Evolutionary conservation across 352 stramenopile genomes (phyloP).

Genomic region (Peronospora belbahrii): DNA sequence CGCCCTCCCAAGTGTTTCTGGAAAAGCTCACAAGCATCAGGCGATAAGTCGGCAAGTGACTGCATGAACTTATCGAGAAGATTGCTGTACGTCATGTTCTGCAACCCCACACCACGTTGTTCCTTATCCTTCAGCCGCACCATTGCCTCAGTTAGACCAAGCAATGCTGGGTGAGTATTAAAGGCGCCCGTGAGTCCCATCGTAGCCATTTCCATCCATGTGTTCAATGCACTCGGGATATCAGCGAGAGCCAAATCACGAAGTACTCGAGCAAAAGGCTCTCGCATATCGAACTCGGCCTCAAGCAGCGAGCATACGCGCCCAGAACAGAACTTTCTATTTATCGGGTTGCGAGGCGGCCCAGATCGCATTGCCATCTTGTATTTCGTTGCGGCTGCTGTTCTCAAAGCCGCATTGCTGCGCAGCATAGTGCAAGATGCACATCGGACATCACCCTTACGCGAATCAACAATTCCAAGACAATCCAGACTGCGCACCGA

Average conservation of each 20-base stretch:
- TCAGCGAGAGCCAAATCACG: slow-evolving; percentile 50
- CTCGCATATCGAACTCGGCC: slow-evolving; percentile 46
- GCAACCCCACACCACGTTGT: slow-evolving; percentile 56
- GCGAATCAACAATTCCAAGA: slow-evolving; percentile 33
- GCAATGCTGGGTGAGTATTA: slow-evolving; percentile 46
- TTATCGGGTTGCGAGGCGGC: slow-evolving; percentile 38
- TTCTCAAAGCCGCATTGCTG: slow-evolving; percentile 45
- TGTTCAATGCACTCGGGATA: slow-evolving; percentile 39
- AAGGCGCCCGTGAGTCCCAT: slow-evolving; percentile 60
- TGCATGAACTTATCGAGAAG: slow-evolving; percentile 64
- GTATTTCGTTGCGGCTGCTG: slow-evolving; percentile 25
- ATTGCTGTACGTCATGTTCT: slow-evolving; percentile 76
- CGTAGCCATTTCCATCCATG: slow-evolving; percentile 59
- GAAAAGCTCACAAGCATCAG: slow-evolving; percentile 62
- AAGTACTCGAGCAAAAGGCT: slow-evolving; percentile 40
- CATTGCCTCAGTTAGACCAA: slow-evolving; percentile 65
- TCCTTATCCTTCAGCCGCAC: slow-evolving; percentile 73
- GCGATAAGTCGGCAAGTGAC: slow-evolving; percentile 44
- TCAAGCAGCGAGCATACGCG: slow-evolving; percentile 47
- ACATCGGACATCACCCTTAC: slow-evolving; percentile 38
- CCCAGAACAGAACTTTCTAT: slow-evolving; percentile 49
- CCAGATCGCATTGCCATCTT: slow-evolving; percentile 30
- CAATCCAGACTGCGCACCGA: slow-evolving; percentile 68
- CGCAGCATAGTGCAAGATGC: slow-evolving; percentile 37
- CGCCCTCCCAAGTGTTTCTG: slow-evolving; percentile 59